Percentiles rank a stretch among this genome's conserved stretches.
phyloP scores from a whole-genome alignment of 345 rosid species.

The Eucalyptus cloeziana region DNA sequence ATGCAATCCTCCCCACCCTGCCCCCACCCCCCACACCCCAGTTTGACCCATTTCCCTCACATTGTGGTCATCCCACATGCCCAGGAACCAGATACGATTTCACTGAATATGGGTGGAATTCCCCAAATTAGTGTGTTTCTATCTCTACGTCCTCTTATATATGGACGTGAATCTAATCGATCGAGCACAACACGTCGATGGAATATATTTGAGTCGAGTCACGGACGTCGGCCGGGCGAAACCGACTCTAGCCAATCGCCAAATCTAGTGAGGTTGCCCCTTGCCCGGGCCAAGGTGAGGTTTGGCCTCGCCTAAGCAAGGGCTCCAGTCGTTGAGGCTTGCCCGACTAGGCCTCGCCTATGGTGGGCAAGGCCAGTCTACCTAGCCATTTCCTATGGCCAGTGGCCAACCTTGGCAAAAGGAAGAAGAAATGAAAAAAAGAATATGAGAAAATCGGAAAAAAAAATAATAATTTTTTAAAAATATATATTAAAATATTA shows the following conservation, averaged over 20 bases:
- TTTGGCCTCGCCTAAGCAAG: too few relatives aligned
- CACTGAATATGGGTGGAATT: not conserved
- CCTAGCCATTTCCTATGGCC: not conserved
- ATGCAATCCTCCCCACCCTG: not conserved
- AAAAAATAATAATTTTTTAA: too few relatives aligned
- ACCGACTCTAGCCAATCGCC: too few relatives aligned
- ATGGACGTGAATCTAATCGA: not conserved
- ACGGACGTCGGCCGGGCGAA: fast-evolving
- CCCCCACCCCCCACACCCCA: not conserved
- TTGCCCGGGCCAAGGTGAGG: not conserved
- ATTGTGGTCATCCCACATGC: not conserved
- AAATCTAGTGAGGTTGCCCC: not conserved
- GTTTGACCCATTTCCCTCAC: not conserved
- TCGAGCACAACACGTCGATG: not conserved
- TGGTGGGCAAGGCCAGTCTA: not conserved
- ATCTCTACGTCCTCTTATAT: not conserved
- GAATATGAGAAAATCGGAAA: too few relatives aligned
- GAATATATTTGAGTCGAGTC: not conserved
- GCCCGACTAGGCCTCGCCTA: fast-evolving
- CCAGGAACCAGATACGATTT: not conserved
- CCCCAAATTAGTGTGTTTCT: not conserved
- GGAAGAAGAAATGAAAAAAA: too few relatives aligned
- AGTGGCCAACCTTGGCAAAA: fast-evolving
- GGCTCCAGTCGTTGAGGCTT: too few relatives aligned
- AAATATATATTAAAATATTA: too few relatives aligned